These are phyloP conservation scores for Panaeolus cyanescens DNA, from an alignment of 768 basidiomycete species.

Conservation along the genomic window DNA sequence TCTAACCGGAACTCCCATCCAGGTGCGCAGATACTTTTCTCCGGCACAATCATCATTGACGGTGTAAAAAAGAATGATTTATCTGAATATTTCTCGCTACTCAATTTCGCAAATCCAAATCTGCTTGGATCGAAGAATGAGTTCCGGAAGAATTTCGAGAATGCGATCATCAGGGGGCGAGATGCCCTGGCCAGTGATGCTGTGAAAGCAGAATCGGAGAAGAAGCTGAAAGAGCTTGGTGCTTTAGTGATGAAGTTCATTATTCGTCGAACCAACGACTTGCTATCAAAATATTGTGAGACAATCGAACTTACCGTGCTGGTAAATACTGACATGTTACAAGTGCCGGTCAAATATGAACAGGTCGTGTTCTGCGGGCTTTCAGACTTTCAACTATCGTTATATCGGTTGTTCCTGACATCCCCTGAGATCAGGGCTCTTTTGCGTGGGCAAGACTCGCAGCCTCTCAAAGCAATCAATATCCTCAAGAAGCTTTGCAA, in stretches of 20 bases:
- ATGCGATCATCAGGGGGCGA: slow-evolving; percentile 86
- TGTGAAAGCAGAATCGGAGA: slow-evolving; percentile 80
- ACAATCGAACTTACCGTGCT: too few relatives aligned
- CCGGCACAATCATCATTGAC: not conserved
- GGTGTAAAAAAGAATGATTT: slow-evolving; percentile 70
- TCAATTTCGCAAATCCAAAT: slow-evolving; percentile 92
- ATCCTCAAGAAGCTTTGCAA: slow-evolving; percentile 95
- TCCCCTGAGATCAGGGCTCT: slow-evolving; percentile 92
- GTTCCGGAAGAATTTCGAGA: slow-evolving; percentile 95
- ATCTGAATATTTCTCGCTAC: slow-evolving; percentile 91
- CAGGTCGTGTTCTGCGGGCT: slow-evolving; percentile 93
- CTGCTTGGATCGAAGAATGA: slow-evolving; percentile 87
- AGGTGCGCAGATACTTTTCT: slow-evolving; percentile 44
- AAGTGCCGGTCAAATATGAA: slow-evolving; percentile 99
- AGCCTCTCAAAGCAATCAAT: slow-evolving; percentile 96
- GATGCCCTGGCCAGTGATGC: slow-evolving; percentile 84
- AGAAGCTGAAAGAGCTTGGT: slow-evolving; percentile 90
- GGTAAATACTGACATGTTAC: slow-evolving; percentile 9
- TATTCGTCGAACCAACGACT: slow-evolving; percentile 90
- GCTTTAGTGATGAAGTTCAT: slow-evolving; percentile 90
- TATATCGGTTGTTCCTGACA: slow-evolving; percentile 89
- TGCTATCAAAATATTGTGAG: slow-evolving; percentile 92
- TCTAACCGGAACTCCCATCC: slow-evolving; percentile 91
- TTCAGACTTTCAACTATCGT: slow-evolving; percentile 78
- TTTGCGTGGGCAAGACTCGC: slow-evolving; percentile 83